A percentile compares a stretch with the other conserved stretches of the same genome.
phyloP scores from a whole-genome alignment of 73 alveolate genomes.

The Effrenium voratum region DNA sequence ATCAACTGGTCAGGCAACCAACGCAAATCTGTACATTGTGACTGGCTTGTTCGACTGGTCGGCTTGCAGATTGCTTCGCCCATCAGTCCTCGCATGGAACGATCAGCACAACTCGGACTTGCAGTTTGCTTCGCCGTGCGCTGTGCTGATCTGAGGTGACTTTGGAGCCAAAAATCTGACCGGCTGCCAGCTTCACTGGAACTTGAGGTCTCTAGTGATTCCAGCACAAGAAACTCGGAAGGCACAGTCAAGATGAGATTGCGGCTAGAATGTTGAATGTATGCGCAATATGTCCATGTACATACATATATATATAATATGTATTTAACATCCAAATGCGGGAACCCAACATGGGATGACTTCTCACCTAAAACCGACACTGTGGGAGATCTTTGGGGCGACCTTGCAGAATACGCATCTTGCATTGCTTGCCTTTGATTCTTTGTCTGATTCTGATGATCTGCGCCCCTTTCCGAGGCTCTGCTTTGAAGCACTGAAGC shows the following conservation, averaged over 20 bases:
- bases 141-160: neutral
- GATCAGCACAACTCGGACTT: neutral
- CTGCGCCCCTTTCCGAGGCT: neutral
- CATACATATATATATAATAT: neutral
- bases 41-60: neutral
- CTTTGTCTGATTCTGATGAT: neutral
- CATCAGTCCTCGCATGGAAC: neutral
- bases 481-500: neutral
- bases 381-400: neutral
- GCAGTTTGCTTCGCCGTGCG: slow-evolving; percentile 36
- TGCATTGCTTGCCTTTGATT: neutral
- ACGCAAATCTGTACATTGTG: neutral
- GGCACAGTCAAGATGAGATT: too few relatives aligned
- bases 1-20: too few relatives aligned
- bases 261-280: too few relatives aligned
- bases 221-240: too few relatives aligned
- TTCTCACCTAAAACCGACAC: too few relatives aligned
- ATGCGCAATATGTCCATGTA: too few relatives aligned
- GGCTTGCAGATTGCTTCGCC: slow-evolving; percentile 21
- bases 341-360: too few relatives aligned
- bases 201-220: neutral
- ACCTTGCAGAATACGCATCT: neutral
- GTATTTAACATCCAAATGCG: too few relatives aligned
- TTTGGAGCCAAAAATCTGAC: too few relatives aligned
- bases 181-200: neutral